A percentile compares a stretch with the other conserved stretches of the same genome.
These are phyloP conservation scores for Colletotrichum navitas DNA, from an alignment of 2,329 filamentous ascomycete species.

Conservation along the genomic window DNA sequence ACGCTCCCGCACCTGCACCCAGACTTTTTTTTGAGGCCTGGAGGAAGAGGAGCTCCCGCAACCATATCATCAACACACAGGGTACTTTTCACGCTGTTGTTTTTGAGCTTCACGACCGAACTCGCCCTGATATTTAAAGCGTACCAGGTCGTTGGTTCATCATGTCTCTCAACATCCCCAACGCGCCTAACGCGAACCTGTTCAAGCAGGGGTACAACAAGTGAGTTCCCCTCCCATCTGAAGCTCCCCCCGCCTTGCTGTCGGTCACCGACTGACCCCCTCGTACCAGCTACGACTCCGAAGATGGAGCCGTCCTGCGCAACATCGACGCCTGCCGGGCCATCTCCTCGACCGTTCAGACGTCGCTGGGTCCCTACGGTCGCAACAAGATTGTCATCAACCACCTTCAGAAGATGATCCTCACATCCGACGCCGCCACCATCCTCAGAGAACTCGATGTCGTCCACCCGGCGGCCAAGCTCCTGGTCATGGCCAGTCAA, in stretches of 20 bases:
- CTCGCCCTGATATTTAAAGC: slow-evolving; percentile 23
- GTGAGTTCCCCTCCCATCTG: slow-evolving; percentile 65
- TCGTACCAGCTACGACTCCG: slow-evolving; percentile 86
- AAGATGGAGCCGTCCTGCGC: slow-evolving; percentile 97
- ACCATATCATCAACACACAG: slow-evolving; percentile 38
- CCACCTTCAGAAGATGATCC: slow-evolving; percentile 99
- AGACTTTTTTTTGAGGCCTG: slow-evolving; percentile 43
- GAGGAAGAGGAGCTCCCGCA: slow-evolving; percentile 38
- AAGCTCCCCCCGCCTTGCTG: slow-evolving; percentile 40
- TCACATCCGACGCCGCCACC: slow-evolving; percentile 97
- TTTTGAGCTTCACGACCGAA: slow-evolving; percentile 32
- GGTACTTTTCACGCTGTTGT: slow-evolving; percentile 32
- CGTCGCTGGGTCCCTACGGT: slow-evolving; percentile 95
- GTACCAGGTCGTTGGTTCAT: slow-evolving; percentile 43
- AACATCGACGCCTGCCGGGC: slow-evolving; percentile 99
- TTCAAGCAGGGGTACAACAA: slow-evolving; percentile 98
- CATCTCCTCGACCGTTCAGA: slow-evolving; percentile 96
- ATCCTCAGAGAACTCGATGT: slow-evolving; percentile 98
- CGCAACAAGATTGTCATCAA: slow-evolving; percentile 99
- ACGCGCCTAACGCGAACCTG: slow-evolving; percentile 90
- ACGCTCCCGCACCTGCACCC: slow-evolving; percentile 40
- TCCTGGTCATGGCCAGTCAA: slow-evolving; percentile 98
- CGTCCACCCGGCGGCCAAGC: slow-evolving; percentile 96
- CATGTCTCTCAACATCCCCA: slow-evolving; percentile 98
- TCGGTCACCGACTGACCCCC: slow-evolving; percentile 50